These are phyloP conservation scores for Pyricularia pennisetigena DNA, from an alignment of 2,329 filamentous ascomycete genomes.

Conservation along the genomic window DNA sequence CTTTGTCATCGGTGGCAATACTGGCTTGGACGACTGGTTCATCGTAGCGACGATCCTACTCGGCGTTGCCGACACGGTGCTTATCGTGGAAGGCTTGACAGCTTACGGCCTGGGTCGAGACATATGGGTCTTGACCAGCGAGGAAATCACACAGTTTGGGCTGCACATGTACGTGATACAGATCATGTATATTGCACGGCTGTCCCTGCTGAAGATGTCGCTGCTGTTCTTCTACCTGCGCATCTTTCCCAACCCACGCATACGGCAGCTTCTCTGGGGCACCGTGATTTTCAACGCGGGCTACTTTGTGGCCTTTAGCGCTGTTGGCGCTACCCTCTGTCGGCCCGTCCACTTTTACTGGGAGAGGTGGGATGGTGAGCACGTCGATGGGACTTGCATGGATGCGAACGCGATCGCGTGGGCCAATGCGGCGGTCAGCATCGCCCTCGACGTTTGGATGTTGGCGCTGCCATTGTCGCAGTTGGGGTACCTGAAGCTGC, in stretches of 20 bases:
- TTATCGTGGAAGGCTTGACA: conserved; percentile 19
- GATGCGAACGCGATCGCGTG: conserved; percentile 35
- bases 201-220: conserved; percentile 37
- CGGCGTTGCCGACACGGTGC: conserved; percentile 18
- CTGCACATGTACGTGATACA: conserved; percentile 30
- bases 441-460: conserved; percentile 30
- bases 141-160: conserved; percentile 31
- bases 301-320: conserved; percentile 20
- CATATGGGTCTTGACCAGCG: conserved; percentile 35
- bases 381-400: conserved; percentile 31
- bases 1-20: conserved; percentile 14
- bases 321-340: conserved; percentile 30
- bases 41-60: conserved; percentile 17
- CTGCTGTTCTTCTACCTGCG: conserved; percentile 43
- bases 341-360: conserved; percentile 38
- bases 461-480: conserved; percentile 30
- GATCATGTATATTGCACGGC: conserved; percentile 33
- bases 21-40: conserved; percentile 26
- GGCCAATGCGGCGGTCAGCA: conserved; percentile 35
- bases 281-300: conserved; percentile 19
- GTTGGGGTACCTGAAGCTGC: conserved; percentile 25
- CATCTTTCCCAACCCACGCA: conserved; percentile 31
- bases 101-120: conserved; percentile 37
- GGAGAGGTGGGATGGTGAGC: conserved; percentile 36
- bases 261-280: conserved; percentile 19